Conservation (phyloP, 2,329 filamentous ascomycete genomes). For the Cercospora nicotianae region DNA sequence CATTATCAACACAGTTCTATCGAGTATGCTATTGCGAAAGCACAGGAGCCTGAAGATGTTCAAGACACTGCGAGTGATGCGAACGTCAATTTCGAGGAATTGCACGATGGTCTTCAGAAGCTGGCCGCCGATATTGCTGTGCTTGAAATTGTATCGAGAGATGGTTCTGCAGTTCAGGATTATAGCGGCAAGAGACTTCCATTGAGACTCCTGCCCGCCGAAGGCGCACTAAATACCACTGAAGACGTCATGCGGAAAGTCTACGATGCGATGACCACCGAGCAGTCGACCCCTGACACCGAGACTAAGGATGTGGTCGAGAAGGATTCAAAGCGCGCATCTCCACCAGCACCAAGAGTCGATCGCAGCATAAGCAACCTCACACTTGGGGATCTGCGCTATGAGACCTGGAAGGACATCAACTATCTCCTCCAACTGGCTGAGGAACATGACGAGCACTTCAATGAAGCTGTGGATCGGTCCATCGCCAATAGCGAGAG, state of each 20-base stretch:
- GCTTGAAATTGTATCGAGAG: conserved; percentile 27
- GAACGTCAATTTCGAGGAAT: conserved; percentile 9
- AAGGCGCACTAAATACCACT: conserved; percentile 19
- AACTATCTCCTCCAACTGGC: conserved; percentile 46
- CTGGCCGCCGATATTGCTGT: conserved; percentile 30
- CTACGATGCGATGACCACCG: conserved; percentile 49
- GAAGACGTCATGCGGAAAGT: conserved; percentile 40
- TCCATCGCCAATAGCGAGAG: conserved; percentile 30
- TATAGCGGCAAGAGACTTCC: conserved; percentile 40
- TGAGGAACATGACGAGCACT: conserved; percentile 32
- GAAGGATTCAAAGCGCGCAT: neutral
- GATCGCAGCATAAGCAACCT: conserved; percentile 31
- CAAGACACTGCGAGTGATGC: neutral
- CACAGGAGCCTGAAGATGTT: neutral
- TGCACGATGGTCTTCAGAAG: conserved; percentile 18
- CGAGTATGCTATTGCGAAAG: conserved; percentile 17
- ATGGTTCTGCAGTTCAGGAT: conserved; percentile 34
- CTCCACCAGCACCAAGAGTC: neutral
- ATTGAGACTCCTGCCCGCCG: conserved; percentile 38
- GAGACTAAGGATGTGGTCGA: neutral
- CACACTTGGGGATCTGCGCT: conserved; percentile 48
- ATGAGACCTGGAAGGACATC: conserved; percentile 52
- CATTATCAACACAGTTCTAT: conserved; percentile 7
- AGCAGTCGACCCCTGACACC: conserved; percentile 32
- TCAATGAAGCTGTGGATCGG: conserved; percentile 31